Conservation (phyloP, 1,284 basidiomycete species). For the Phylloboletellus chloephorus region DNA sequence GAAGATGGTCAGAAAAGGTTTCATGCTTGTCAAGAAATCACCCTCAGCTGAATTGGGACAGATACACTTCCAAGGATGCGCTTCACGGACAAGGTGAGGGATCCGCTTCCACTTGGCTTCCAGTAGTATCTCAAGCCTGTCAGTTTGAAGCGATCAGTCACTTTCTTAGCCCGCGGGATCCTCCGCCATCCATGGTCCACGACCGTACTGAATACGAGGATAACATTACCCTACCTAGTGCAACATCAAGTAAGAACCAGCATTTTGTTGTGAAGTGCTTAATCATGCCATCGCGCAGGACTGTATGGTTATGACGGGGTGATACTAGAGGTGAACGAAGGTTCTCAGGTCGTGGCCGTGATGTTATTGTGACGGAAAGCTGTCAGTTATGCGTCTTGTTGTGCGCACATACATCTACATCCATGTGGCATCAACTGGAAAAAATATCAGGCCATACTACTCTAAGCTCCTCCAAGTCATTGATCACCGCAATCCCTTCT, state of each 20-base stretch:
- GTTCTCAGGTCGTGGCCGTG: conserved; percentile 70
- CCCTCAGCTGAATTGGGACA: conserved; percentile 26
- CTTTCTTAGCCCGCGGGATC: conserved; percentile 63
- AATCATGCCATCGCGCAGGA: conserved; percentile 36
- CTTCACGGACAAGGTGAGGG: conserved; percentile 59
- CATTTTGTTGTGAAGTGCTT: conserved; percentile 15
- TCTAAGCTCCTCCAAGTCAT: conserved; percentile 58
- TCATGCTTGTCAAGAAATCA: conserved; percentile 1
- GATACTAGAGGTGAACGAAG: conserved; percentile 74
- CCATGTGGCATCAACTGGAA: conserved; percentile 5
- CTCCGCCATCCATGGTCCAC: conserved; percentile 78
- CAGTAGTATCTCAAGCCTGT: not conserved
- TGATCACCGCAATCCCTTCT: conserved; percentile 45
- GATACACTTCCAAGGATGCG: conserved; percentile 63
- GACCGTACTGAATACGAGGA: conserved; percentile 81
- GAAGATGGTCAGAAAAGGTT: conserved; percentile 54
- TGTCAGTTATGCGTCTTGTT: not conserved
- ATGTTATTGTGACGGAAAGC: conserved; percentile 52
- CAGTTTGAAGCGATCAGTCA: conserved; percentile 73
- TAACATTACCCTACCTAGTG: conserved; percentile 60
- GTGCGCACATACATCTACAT: conserved; percentile 4
- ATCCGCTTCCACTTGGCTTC: not conserved
- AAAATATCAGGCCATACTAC: conserved; percentile 70
- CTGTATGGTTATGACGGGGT: conserved; percentile 79
- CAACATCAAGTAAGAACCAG: conserved; percentile 60